A percentile compares a stretch with the other conserved stretches of the same genome.
Conservation (phyloP, 2,329 filamentous ascomycete species). For the Trichoderma citrinoviride region DNA sequence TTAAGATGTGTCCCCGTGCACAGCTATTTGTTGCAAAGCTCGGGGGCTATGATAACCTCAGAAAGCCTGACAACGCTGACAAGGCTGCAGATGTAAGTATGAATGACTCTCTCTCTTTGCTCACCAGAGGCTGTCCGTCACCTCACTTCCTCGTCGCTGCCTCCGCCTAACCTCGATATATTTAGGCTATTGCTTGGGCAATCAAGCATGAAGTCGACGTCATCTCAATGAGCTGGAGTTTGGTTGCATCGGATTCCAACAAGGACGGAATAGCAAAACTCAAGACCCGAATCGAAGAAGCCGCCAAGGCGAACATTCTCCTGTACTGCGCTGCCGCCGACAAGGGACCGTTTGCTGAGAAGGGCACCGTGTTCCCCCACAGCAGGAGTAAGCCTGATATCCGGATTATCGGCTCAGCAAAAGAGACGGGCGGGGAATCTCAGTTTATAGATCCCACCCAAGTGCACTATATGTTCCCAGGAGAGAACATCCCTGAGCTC, state of each 20-base stretch:
- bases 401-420: not conserved
- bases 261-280: not conserved
- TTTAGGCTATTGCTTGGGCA: not conserved
- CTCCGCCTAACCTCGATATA: too few relatives aligned
- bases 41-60: too few relatives aligned
- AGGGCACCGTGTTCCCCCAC: not conserved
- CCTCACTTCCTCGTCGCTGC: too few relatives aligned
- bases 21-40: not conserved
- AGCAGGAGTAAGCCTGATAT: not conserved
- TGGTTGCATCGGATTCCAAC: not conserved
- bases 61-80: too few relatives aligned
- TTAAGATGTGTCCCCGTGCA: not conserved
- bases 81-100: too few relatives aligned
- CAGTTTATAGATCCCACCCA: not conserved
- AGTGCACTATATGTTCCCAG: not conserved
- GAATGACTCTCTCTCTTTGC: too few relatives aligned
- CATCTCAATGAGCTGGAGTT: not conserved
- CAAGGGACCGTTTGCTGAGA: too few relatives aligned
- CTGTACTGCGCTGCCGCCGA: not conserved
- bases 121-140: too few relatives aligned
- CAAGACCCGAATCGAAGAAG: not conserved
- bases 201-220: not conserved
- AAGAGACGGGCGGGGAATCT: not conserved
- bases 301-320: not conserved
- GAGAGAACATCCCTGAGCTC: not conserved